Evolutionary conservation across 2,329 filamentous ascomycete species (phyloP).

Genomic region (Scedosporium boydii): DNA sequence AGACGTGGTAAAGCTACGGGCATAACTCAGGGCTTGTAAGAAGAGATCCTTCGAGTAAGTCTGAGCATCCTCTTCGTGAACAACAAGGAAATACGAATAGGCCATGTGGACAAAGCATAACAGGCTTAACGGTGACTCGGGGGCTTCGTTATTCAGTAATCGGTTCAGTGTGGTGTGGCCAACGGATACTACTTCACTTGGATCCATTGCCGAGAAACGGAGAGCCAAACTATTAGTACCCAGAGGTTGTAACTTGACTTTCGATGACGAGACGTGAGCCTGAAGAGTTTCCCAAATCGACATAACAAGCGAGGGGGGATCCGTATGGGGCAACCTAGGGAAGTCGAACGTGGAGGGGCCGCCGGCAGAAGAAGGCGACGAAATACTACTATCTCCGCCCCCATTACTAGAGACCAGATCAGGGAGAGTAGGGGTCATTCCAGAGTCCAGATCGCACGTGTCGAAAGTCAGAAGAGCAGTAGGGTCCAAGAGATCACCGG

Average conservation of each 20-base stretch:
- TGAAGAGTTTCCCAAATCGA: slow-evolving; percentile 35
- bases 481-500: slow-evolving; percentile 7
- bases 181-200: slow-evolving; percentile 25
- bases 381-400: not conserved
- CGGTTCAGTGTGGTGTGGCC: slow-evolving; percentile 32
- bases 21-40: slow-evolving; percentile 35
- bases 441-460: slow-evolving; percentile 26
- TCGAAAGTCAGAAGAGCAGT: slow-evolving; percentile 23
- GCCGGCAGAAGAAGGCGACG: not conserved
- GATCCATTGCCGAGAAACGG: slow-evolving; percentile 28
- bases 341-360: not conserved
- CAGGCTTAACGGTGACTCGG: slow-evolving; percentile 30
- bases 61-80: slow-evolving; percentile 30
- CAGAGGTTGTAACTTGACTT: slow-evolving; percentile 29
- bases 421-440: slow-evolving; percentile 13
- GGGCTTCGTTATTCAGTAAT: slow-evolving; percentile 27
- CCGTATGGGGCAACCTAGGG: not conserved
- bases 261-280: slow-evolving; percentile 34
- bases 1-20: slow-evolving; percentile 24
- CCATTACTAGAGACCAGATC: not conserved
- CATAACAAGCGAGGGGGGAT: slow-evolving; percentile 23
- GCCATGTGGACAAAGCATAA: slow-evolving; percentile 43
- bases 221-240: slow-evolving; percentile 30
- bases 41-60: slow-evolving; percentile 31
- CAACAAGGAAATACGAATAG: slow-evolving; percentile 38